phyloP scores from a whole-genome alignment of 1,284 basidiomycete genomes.

The Vanrija pseudolonga region DNA sequence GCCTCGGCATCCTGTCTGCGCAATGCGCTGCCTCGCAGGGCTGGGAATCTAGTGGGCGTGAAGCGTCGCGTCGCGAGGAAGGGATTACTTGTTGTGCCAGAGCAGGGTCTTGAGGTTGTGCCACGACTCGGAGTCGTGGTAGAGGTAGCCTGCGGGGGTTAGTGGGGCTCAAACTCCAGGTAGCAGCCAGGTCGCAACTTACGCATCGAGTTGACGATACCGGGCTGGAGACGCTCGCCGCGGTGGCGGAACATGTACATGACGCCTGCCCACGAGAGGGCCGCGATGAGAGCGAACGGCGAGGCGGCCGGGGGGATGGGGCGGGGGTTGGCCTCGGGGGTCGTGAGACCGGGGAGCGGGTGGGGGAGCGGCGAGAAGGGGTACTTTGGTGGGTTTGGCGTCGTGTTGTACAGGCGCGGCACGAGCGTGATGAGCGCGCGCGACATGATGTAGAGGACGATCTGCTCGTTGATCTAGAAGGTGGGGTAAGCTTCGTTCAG shows the following conservation, averaged over 20 bases:
- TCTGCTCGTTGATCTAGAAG: conserved; percentile 94
- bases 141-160: conserved; percentile 57
- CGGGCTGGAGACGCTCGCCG: conserved; percentile 83
- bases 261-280: conserved; percentile 88
- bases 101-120: conserved; percentile 64
- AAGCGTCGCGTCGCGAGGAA: neutral
- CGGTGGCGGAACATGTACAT: conserved; percentile 93
- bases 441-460: conserved; percentile 92
- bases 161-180: neutral
- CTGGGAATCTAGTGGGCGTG: neutral
- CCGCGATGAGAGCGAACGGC: conserved; percentile 84
- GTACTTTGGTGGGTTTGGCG: conserved; percentile 38
- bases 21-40: too few species aligned
- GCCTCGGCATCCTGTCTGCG: too few species aligned
- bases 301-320: conserved; percentile 74
- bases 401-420: conserved; percentile 57
- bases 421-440: conserved; percentile 83
- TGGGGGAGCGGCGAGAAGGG: conserved; percentile 37
- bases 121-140: conserved; percentile 75
- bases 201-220: conserved; percentile 63
- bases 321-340: conserved; percentile 50
- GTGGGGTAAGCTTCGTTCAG: neutral
- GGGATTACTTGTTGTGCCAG: conserved; percentile 70
- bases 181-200: conserved; percentile 30
- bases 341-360: conserved; percentile 39